Evolutionary conservation across 371 early-diverging fungal species (phyloP).

Genomic region (Mucor indicus): DNA sequence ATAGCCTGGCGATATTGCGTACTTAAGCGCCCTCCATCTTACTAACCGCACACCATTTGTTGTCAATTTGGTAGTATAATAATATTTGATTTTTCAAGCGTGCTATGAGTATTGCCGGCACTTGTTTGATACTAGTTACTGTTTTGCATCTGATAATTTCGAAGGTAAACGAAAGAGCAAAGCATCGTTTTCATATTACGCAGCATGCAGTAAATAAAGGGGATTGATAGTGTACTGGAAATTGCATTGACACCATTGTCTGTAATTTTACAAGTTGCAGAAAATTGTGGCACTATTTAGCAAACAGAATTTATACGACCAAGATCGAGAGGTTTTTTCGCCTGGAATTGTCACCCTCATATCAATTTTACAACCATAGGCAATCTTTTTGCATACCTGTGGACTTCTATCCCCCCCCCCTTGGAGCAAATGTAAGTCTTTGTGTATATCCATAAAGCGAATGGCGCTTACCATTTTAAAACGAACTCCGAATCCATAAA

Average conservation of each 20-base stretch:
- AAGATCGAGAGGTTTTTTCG: conserved; percentile 1
- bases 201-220: conserved; percentile 6
- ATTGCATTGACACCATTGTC: too few species aligned
- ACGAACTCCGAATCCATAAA: neutral
- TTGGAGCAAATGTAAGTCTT: neutral
- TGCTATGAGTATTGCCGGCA: too few species aligned
- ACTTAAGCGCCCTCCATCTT: neutral
- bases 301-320: conserved; percentile 6
- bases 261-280: too few species aligned
- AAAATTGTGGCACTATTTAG: too few species aligned
- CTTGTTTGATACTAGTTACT: neutral
- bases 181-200: conserved; percentile 5
- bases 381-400: conserved; percentile 2
- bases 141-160: too few species aligned
- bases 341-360: conserved; percentile 6
- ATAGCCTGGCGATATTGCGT: neutral
- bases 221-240: too few species aligned
- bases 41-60: neutral
- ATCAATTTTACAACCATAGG: conserved; percentile 11
- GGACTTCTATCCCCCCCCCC: conserved; percentile 11
- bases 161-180: neutral
- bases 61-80: too few species aligned
- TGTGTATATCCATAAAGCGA: conserved; percentile 4
- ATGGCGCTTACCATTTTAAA: conserved; percentile 5
- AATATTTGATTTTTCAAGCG: too few species aligned